Evolutionary conservation across 2,329 filamentous ascomycete species (phyloP), one percentile per base, ranked within the genome.

Genomic region (Amauroascus verrucosus): DNA sequence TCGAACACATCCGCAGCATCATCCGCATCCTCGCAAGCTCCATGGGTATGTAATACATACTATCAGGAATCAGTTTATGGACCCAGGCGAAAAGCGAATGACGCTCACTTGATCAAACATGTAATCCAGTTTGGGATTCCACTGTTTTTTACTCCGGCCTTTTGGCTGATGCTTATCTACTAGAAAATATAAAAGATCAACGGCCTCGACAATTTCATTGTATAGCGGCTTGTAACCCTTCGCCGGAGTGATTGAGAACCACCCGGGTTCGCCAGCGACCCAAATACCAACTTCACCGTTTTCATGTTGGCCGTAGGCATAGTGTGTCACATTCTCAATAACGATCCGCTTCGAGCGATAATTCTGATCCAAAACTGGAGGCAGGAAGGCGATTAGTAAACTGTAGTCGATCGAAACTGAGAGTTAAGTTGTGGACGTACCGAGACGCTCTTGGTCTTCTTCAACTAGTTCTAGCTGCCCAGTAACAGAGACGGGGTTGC

Each of bases 221-320:
- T 75, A 82, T 35, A 75, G 73, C 1, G 68, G 63, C 56, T 72
- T 67, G 63, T 82, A 84, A 1, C 71, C 70, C 57, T 72, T 70
- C 38, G 74, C 69, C 1, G 81, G 79, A 28, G 69, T 69, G 45
- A 84, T 72, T 50, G 75, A 74, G 62, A 79, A 83, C 80, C 81
- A 84, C 52, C 81, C 81, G 37, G 80, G 78, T 57, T 74, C 70
- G 32, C 81, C 81, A 47, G 78, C 75, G 18, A 80, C 80, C 81
- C 81, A 84, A 41, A 84, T 70, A 20, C 75, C 73, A 44, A 79
- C 70, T 37, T 74, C 74, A 11, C 77, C 77, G 63, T 82, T 77
- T 45, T 75, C 75, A 60, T 78, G 69, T 57, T 75, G 72, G 16
- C 73, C 73, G 59, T 75, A 76, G 45, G 72, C 72, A 61, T 71